Conservation (phyloP, 805 yeast genomes). For the Komagataella ulmi region DNA sequence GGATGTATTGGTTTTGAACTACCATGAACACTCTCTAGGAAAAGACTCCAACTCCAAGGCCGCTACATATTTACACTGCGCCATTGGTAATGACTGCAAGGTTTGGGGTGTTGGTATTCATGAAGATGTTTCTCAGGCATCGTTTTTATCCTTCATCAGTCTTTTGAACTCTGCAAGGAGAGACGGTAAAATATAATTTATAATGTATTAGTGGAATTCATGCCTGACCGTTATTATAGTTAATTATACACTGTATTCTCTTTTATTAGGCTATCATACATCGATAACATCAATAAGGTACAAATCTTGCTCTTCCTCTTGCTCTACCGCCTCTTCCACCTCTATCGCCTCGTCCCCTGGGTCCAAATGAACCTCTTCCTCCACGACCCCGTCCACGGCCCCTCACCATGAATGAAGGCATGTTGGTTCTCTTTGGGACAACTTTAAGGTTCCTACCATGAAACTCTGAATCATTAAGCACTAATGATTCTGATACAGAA, state of each 20-base stretch:
- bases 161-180: slow-evolving; percentile 21
- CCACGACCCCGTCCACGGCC: slow-evolving; percentile 34
- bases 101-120: slow-evolving; percentile 48
- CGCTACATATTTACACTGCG: slow-evolving; percentile 58
- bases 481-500: slow-evolving; percentile 53
- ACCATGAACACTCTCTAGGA: slow-evolving; percentile 64
- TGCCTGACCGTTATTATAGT: background rate
- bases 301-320: slow-evolving; percentile 19
- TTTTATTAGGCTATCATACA: background rate
- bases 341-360: slow-evolving; percentile 10
- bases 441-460: slow-evolving; percentile 65
- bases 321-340: slow-evolving; percentile 10
- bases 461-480: slow-evolving; percentile 51
- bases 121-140: slow-evolving; percentile 43
- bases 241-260: background rate
- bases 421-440: slow-evolving; percentile 64
- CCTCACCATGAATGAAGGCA: slow-evolving; percentile 51
- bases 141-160: slow-evolving; percentile 35
- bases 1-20: slow-evolving; percentile 48
- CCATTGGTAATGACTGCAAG: slow-evolving; percentile 18
- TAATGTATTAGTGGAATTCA: background rate
- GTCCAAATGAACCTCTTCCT: slow-evolving; percentile 10
- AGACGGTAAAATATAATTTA: background rate
- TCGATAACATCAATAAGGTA: slow-evolving; percentile 13
- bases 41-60: slow-evolving; percentile 61